Percentiles rank a stretch among this genome's conserved stretches.
phyloP scores from a whole-genome alignment of 2,329 filamentous ascomycete species.

The Aureobasidium sp. region DNA sequence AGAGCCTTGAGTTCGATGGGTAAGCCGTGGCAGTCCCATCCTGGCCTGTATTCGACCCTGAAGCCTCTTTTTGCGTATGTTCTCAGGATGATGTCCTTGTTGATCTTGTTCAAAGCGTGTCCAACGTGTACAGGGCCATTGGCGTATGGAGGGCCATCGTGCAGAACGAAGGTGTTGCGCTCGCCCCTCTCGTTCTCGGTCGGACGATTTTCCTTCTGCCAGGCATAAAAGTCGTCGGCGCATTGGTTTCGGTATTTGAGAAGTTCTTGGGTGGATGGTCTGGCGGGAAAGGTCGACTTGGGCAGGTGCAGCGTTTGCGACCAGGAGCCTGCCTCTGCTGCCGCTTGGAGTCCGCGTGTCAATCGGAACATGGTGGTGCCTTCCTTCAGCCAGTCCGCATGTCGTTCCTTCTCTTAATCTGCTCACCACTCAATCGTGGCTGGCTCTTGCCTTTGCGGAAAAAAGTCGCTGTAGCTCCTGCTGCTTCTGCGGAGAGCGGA shows the following conservation, averaged over 20 bases:
- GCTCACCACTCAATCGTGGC: not conserved
- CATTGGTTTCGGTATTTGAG: slow-evolving; percentile 62
- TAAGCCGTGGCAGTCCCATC: slow-evolving; percentile 96
- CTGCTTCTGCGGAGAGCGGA: not conserved
- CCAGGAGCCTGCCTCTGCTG: slow-evolving; percentile 23
- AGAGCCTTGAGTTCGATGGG: slow-evolving; percentile 96
- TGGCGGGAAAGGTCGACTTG: slow-evolving; percentile 40
- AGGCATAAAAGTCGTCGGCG: slow-evolving; percentile 80
- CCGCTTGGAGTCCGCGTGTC: slow-evolving; percentile 11
- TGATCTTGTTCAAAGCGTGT: slow-evolving; percentile 91
- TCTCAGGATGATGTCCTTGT: slow-evolving; percentile 88
- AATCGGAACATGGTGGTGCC: slow-evolving; percentile 1
- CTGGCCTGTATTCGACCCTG: slow-evolving; percentile 73
- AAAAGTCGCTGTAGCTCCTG: not conserved
- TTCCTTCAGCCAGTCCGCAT: not conserved
- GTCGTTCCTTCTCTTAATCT: slow-evolving; percentile 5
- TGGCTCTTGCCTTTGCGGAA: not conserved
- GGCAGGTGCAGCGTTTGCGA: slow-evolving; percentile 40
- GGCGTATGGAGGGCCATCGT: slow-evolving; percentile 95
- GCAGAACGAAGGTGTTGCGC: slow-evolving; percentile 63
- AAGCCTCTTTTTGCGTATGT: slow-evolving; percentile 71
- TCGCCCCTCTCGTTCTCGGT: slow-evolving; percentile 31
- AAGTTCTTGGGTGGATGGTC: slow-evolving; percentile 34
- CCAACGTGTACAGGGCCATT: slow-evolving; percentile 88
- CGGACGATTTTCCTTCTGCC: slow-evolving; percentile 55